Base-by-base conservation (phyloP, 108 stramenopile genomes). In the Pseudonitzschia pungens region DNA sequence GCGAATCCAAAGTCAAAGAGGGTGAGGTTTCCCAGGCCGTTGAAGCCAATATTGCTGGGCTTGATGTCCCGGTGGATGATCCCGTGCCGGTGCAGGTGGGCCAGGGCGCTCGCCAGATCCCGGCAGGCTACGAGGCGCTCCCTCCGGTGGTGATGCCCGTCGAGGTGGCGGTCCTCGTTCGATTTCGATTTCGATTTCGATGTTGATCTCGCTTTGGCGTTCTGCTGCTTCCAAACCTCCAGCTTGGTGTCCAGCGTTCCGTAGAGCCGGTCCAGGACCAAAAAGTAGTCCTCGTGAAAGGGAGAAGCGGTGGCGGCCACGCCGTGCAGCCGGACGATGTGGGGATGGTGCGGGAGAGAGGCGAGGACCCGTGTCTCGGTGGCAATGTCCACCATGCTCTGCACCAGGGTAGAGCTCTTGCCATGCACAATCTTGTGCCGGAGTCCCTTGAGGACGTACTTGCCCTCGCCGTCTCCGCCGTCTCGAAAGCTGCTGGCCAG, bases 251-350 rank as follows among this genome's bases (percentile, higher is more conserved):
- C 78, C 12, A 92, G 73, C 4, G 80, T 89, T 5, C 77, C 78
- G 65, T 69, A 55, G 31, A 92, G 73, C 18, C 84, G 82, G 79
- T 92, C 92, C 62, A 90, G 65, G 20, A 92, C 75, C 11, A 92
- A 28, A 69, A 88, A 92, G 71, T 77, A 89, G 28, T 58, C 57
- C 24, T 69, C 57, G 54, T 72, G 68, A 43, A 63, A 73, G 15
- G 58, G 27, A 16, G 15, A 28, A 32, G 31, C 54, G 11, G 51
- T 24, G 43, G 11, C 20, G 27, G 71, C 60, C 22, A 78, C 52
- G 16, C 58, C 81, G 7, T 62, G 77, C 42, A 85, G 53, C 40
- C 73, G 68, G 65, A 79, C 54, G 51, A 85, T 81, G 54, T 81
- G 65, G 22, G 77, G 73, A 57, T 81, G 84, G 56, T 72, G 31